Evolutionary conservation across 2,329 filamentous ascomycete species (phyloP), one percentile per base, ranked within the genome.

Genomic region (Exophiala calicioides): DNA sequence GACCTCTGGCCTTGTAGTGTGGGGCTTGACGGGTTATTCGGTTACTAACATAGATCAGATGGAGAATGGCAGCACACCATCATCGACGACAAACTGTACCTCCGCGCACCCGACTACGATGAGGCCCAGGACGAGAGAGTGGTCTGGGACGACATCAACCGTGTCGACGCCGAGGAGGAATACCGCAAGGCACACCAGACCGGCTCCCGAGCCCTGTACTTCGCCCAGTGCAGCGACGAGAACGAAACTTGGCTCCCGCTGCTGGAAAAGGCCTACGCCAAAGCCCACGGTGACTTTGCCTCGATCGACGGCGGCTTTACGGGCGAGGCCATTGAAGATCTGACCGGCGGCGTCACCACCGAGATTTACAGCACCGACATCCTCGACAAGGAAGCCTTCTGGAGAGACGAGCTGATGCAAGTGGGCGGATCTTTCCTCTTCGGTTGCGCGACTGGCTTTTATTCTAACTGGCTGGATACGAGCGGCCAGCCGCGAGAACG

Each of bases 11-110:
- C 27, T 4, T n/a, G 9, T 15, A 16, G 8, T 9, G 23, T 9
- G 26, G 27, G 8, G 6, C 15, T 15, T 6, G 15, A 31, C 7
- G 8, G 12, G 20, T 18, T 12, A 26, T 35, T 7, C 21, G 20
- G 5, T 7, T n/a, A 26, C 34, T 45, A 32, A 55, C 31, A 31
- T 24, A 41, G 18, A 31, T 52, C 55, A 79, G 88, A 91, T 58
- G 89, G 89, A 42, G 88, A 93, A 67, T 95, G 89, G 90, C 86
- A 91, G 46, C 89, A 90, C 58, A 90, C 87, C 47, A 90, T 95
- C 52, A 82, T 95, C 49, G 90, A 95, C 62, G 90, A 95, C 66
- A 94, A 94, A 68, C 76, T 95, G 2, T 94, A 88, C 64, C 78
- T 95, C 13, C 87, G 84, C 50, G 88, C 86, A 1, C 85, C 88